These are phyloP conservation scores for Urostyla sp. DNA, from an alignment of 73 alveolate species.

Conservation along the genomic window DNA sequence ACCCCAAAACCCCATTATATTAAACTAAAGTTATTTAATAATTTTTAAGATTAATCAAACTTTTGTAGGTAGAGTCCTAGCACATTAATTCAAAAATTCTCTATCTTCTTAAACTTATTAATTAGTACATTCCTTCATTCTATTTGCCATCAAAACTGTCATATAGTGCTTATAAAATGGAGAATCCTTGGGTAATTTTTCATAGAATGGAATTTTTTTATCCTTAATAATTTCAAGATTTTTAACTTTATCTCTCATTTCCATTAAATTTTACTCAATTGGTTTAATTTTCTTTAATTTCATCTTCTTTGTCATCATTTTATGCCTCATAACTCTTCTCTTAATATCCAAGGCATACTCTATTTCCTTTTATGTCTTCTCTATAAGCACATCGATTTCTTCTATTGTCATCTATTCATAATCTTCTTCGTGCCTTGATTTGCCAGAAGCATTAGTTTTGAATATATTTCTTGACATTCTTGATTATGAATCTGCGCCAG, in stretches of 20 bases:
- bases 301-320: slow-evolving; percentile 38
- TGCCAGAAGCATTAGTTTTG: slow-evolving; percentile 23
- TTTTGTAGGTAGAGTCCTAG: slow-evolving; percentile 13
- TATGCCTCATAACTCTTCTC: slow-evolving; percentile 29
- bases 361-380: slow-evolving; percentile 47
- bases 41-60: no score
- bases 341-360: slow-evolving; percentile 8
- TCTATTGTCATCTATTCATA: slow-evolving; percentile 51
- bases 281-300: slow-evolving; percentile 49
- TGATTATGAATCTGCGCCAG: slow-evolving; percentile 30
- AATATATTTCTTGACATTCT: slow-evolving; percentile 35
- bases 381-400: slow-evolving; percentile 55
- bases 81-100: slow-evolving; percentile 12
- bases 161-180: slow-evolving; percentile 60
- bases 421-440: slow-evolving; percentile 47
- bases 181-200: slow-evolving; percentile 58
- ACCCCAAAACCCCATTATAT: no score
- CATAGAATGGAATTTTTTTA: slow-evolving; percentile 48
- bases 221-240: slow-evolving; percentile 19
- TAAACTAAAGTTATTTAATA: no score
- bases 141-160: slow-evolving; percentile 21
- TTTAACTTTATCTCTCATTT: slow-evolving; percentile 12
- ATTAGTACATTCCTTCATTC: slow-evolving; percentile 36
- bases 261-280: slow-evolving; percentile 3
- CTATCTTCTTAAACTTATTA: slow-evolving; percentile 38